phyloP scores from a whole-genome alignment of 169 alveolate species.

The Fabrea salina region DNA sequence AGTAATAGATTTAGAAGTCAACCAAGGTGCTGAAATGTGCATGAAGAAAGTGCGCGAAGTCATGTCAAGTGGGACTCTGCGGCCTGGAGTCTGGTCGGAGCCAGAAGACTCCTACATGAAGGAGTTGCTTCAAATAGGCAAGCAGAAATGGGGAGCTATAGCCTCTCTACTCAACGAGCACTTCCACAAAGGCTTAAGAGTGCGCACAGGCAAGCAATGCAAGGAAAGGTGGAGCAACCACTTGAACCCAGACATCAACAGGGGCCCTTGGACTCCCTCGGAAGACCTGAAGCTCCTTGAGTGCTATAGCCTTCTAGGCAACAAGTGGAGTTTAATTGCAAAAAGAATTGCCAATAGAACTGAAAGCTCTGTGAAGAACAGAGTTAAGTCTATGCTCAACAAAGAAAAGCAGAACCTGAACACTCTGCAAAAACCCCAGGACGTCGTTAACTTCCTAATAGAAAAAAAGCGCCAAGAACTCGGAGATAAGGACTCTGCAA shows the following conservation, averaged over 20 bases:
- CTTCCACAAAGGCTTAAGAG: conserved; percentile 24
- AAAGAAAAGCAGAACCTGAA: conserved; percentile 6
- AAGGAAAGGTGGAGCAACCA: conserved; percentile 76
- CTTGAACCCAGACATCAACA: conserved; percentile 60
- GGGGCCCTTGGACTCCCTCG: conserved; percentile 57
- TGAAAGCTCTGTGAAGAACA: conserved; percentile 73
- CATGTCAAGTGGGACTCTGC: background rate
- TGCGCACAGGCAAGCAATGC: conserved; percentile 69
- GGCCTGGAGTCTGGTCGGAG: conserved; percentile 41
- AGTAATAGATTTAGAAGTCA: background rate
- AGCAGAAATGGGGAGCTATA: conserved; percentile 69
- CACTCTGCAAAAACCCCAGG: too few species aligned
- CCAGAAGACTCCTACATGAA: conserved; percentile 58
- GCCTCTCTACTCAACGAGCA: conserved; percentile 60
- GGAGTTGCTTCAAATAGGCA: conserved; percentile 50
- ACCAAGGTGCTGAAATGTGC: conserved; percentile 1
- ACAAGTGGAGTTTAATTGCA: conserved; percentile 74
- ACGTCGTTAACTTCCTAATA: too few species aligned
- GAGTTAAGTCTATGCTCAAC: conserved; percentile 67
- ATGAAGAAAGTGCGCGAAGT: conserved; percentile 19
- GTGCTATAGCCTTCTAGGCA: conserved; percentile 55
- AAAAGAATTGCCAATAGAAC: conserved; percentile 68
- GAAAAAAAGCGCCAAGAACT: too few species aligned
- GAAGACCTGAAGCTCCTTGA: conserved; percentile 62
- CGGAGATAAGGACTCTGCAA: too few species aligned